Evolutionary conservation across 352 stramenopile genomes (phyloP).

Genomic region (Aphanomyces euteiches): DNA sequence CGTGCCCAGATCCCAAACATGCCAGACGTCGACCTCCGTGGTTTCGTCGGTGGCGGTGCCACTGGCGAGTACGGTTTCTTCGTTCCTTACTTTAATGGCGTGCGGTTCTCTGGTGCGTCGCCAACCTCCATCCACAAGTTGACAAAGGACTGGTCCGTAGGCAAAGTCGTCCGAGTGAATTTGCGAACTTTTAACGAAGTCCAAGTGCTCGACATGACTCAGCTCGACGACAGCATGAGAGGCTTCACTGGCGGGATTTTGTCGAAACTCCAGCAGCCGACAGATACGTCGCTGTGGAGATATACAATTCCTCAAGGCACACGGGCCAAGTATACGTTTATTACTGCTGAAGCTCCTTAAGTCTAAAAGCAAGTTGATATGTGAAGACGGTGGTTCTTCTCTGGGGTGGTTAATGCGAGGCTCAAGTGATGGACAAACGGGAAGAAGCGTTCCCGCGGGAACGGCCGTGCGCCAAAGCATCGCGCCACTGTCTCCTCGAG

Average conservation of each 20-base stretch:
- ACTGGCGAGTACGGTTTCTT: constrained; percentile 82
- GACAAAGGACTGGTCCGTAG: background rate
- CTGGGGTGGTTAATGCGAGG: too few relatives aligned
- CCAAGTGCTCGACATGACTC: constrained; percentile 61
- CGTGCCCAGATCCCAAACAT: constrained; percentile 69
- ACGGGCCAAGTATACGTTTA: constrained; percentile 15
- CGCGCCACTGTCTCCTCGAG: background rate
- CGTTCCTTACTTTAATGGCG: constrained; percentile 68
- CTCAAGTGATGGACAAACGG: background rate
- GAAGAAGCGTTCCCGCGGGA: background rate
- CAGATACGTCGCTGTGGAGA: constrained; percentile 37
- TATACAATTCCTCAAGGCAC: constrained; percentile 24
- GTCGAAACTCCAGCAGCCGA: constrained; percentile 42
- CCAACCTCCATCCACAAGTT: background rate
- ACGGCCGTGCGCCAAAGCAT: background rate
- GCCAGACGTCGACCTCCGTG: constrained; percentile 52
- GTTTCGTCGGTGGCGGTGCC: constrained; percentile 61
- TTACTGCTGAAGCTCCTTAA: constrained; percentile 15
- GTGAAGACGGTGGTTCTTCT: too few relatives aligned
- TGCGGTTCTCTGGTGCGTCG: constrained; percentile 43
- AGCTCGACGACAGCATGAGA: constrained; percentile 42
- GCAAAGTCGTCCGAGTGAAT: constrained; percentile 74
- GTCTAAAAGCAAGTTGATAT: background rate
- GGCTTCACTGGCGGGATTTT: constrained; percentile 55
- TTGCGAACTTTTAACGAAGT: constrained; percentile 76